These are phyloP conservation scores for Phytophthora capsici DNA, from an alignment of 352 stramenopile species.

Conservation along the genomic window DNA sequence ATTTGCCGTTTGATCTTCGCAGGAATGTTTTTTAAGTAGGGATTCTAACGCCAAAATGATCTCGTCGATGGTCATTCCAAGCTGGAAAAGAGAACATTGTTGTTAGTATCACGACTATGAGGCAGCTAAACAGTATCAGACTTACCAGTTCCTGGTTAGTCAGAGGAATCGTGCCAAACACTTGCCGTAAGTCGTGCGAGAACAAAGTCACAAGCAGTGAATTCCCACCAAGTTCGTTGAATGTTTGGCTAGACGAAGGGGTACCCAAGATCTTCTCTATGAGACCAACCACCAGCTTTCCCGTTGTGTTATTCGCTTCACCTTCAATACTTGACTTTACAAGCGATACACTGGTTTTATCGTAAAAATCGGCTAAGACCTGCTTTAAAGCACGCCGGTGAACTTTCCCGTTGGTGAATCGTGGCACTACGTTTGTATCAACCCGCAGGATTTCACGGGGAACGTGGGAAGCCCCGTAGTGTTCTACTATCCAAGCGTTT, in stretches of 20 bases:
- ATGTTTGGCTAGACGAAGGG: constrained; percentile 22
- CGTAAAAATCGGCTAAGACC: constrained; percentile 11
- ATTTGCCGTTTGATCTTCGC: background rate
- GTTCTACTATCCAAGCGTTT: constrained; percentile 36
- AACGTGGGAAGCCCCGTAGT: constrained; percentile 39
- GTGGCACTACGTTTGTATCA: constrained; percentile 18
- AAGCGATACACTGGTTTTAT: background rate
- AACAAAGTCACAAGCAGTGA: constrained; percentile 62
- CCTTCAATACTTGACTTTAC: background rate
- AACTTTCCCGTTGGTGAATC: constrained; percentile 53
- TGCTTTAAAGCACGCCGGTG: constrained; percentile 28
- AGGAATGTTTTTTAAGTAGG: background rate
- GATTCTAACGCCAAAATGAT: constrained; percentile 5
- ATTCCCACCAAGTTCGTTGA: constrained; percentile 56
- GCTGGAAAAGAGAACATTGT: constrained; percentile 11
- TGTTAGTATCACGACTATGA: constrained; percentile 4
- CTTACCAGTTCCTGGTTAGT: constrained; percentile 38
- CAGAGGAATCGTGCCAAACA: constrained; percentile 5
- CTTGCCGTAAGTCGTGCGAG: constrained; percentile 45
- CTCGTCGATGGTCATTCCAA: constrained; percentile 32
- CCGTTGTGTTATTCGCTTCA: background rate
- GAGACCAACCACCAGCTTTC: constrained; percentile 9
- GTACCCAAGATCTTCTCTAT: constrained; percentile 25
- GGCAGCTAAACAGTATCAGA: background rate
- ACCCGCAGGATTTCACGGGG: constrained; percentile 34